A percentile compares a stretch with the other conserved stretches of the same genome.
phyloP scores from a whole-genome alignment of 2,329 filamentous ascomycete genomes.

The Monilinia laxa region DNA sequence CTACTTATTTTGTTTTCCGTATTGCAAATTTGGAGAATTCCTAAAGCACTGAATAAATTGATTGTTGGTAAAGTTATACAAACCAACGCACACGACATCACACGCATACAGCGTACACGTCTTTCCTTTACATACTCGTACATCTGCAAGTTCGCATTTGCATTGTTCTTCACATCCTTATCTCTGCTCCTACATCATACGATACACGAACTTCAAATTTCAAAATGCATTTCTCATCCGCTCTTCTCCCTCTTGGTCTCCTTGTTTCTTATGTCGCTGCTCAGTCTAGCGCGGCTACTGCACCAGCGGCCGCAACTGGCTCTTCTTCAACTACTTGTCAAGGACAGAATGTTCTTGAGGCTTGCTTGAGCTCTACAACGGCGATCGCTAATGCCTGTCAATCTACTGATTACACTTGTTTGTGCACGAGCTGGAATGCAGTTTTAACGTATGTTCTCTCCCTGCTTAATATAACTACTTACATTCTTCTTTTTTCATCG shows the following conservation, averaged over 20 bases:
- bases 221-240: conserved; percentile 27
- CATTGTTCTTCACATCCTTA: background rate
- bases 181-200: background rate
- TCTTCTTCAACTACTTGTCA: conserved; percentile 35
- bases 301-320: conserved; percentile 20
- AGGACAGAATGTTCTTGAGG: conserved; percentile 43
- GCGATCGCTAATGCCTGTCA: conserved; percentile 41
- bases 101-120: background rate
- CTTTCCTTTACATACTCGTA: background rate
- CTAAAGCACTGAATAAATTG: background rate
- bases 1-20: background rate
- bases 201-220: background rate
- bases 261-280: conserved; percentile 38
- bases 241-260: conserved; percentile 33
- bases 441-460: conserved; percentile 47
- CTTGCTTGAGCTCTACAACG: conserved; percentile 42
- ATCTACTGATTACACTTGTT: conserved; percentile 47
- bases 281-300: conserved; percentile 29
- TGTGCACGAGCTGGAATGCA: conserved; percentile 56
- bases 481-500: conserved; percentile 18
- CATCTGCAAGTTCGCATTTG: background rate
- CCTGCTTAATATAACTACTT: conserved; percentile 2
- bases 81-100: background rate
- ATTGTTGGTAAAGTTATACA: conserved; percentile 1
- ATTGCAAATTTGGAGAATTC: background rate